phyloP scores from a whole-genome alignment of 257 asterid species.

The Solanum boliviense region DNA sequence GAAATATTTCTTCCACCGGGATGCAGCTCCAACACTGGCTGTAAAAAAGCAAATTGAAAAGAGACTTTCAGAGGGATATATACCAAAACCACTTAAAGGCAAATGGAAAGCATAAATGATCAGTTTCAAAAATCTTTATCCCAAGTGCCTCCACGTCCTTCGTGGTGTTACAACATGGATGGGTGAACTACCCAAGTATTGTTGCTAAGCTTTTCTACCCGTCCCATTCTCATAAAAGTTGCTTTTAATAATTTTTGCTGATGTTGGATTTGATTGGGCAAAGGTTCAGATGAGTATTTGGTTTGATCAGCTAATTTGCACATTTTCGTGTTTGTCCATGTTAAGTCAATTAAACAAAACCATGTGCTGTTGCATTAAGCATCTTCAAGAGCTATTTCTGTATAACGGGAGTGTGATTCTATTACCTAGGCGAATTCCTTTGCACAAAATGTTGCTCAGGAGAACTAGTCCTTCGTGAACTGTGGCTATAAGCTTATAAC shows the following conservation, averaged over 20 bases:
- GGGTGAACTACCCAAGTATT: background rate
- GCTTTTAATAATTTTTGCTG: background rate
- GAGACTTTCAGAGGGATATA: background rate
- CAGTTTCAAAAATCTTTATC: background rate
- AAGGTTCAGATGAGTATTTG: background rate
- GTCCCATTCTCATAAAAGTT: background rate
- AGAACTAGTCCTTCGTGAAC: background rate
- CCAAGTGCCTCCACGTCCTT: background rate
- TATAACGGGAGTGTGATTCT: background rate
- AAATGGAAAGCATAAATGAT: background rate
- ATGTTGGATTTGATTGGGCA: background rate
- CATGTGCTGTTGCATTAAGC: background rate
- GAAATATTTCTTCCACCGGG: constrained; percentile 11
- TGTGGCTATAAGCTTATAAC: background rate
- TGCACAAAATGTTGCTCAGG: background rate
- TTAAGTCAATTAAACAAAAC: background rate
- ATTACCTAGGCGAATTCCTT: background rate
- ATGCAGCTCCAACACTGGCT: constrained; percentile 31
- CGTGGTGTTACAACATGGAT: background rate
- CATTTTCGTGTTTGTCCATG: background rate
- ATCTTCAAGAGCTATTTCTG: background rate
- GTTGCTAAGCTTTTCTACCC: background rate
- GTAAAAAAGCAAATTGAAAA: background rate
- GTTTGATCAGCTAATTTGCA: background rate
- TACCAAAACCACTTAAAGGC: background rate